phyloP scores from a whole-genome alignment of 345 rosid genomes.

The Aquilaria malaccensis region DNA sequence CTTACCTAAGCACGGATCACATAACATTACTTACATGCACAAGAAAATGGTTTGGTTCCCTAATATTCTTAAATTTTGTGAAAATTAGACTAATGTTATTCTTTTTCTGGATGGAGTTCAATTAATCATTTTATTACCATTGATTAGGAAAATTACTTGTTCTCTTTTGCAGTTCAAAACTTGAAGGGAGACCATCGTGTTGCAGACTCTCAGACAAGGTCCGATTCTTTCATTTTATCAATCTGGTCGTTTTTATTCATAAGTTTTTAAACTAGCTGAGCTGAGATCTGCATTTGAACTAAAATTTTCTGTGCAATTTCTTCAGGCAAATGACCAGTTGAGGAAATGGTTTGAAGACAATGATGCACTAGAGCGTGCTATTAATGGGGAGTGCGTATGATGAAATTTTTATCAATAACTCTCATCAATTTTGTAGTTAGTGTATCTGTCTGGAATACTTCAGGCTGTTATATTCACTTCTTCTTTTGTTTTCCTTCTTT shows the following conservation, averaged over 20 bases:
- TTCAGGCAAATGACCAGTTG: constrained; percentile 34
- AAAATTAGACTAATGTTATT: no score
- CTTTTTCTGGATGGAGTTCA: not conserved
- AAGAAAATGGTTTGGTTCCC: no score
- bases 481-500: not conserved
- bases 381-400: constrained; percentile 70
- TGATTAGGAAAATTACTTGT: not conserved
- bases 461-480: not conserved
- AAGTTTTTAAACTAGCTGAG: constrained; percentile 1
- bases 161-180: constrained; percentile 55
- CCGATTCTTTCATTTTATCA: constrained; percentile 10
- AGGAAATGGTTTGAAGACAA: constrained; percentile 44
- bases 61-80: not conserved
- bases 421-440: not conserved
- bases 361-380: constrained; percentile 75
- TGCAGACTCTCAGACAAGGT: constrained; percentile 92
- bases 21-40: no score
- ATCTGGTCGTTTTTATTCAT: not conserved
- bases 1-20: no score
- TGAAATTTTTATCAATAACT: constrained; percentile 6
- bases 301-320: constrained; percentile 1
- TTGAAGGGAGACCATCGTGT: constrained; percentile 65
- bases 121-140: not conserved
- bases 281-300: not conserved
- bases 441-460: not conserved